These are phyloP conservation scores for Heliamphora pulchella DNA, from an alignment of 179 eudicot genomes.

Conservation along the genomic window DNA sequence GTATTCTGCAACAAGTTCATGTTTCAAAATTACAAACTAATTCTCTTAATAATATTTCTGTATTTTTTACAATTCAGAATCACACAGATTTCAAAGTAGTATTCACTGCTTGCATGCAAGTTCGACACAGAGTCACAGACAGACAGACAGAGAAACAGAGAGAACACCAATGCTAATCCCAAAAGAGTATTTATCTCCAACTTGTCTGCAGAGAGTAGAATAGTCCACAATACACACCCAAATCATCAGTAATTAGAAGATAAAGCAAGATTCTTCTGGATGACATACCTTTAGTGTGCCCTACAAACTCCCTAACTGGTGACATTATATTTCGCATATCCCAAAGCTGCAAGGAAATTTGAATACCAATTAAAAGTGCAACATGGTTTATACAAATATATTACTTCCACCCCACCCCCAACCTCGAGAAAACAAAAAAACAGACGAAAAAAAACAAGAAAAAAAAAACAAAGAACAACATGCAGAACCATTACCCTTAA, in stretches of 20 bases:
- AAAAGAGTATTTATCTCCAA: not conserved
- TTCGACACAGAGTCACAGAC: too few relatives aligned
- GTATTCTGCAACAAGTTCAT: too few relatives aligned
- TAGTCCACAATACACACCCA: not conserved
- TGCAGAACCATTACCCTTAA: slow-evolving; percentile 50
- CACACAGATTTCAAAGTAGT: too few relatives aligned
- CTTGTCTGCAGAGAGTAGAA: not conserved
- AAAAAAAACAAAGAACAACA: not conserved
- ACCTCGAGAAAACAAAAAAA: not conserved
- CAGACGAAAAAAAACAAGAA: not conserved
- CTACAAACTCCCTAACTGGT: slow-evolving; percentile 82
- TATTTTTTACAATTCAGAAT: too few relatives aligned
- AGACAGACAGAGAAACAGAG: not conserved
- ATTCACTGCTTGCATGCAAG: too few relatives aligned
- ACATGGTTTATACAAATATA: too few relatives aligned
- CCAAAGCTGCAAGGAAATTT: slow-evolving; percentile 62
- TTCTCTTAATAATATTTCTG: too few relatives aligned
- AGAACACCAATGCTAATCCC: not conserved
- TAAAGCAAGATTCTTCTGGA: not conserved
- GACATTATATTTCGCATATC: slow-evolving; percentile 88
- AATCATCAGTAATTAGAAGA: not conserved
- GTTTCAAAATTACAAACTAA: too few relatives aligned
- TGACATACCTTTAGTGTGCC: slow-evolving; percentile 79
- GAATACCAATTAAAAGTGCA: not conserved
- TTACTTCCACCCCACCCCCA: too few relatives aligned